phyloP scores from a whole-genome alignment of 331 rosid genomes.

The Dryas integrifolia region DNA sequence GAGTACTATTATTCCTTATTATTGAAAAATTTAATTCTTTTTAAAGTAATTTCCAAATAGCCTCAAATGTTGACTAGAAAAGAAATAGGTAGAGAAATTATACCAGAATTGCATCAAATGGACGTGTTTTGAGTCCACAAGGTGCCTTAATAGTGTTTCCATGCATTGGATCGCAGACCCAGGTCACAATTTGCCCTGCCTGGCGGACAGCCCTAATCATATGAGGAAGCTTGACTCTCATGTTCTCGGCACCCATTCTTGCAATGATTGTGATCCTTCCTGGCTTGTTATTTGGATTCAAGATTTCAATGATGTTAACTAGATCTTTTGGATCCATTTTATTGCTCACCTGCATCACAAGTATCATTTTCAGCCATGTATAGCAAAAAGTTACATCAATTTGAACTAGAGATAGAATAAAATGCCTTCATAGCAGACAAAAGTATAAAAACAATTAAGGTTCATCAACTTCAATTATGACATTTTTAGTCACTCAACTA shows the following conservation, averaged over 20 bases:
- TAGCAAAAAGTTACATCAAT: neutral
- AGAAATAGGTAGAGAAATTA: conserved; percentile 2
- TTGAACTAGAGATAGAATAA: neutral
- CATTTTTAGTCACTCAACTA: neutral
- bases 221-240: conserved; percentile 68
- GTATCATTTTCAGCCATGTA: conserved; percentile 20
- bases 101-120: conserved; percentile 69
- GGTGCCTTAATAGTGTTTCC: conserved; percentile 76
- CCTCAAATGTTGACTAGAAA: neutral
- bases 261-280: conserved; percentile 62
- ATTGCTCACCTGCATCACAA: conserved; percentile 57
- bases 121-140: conserved; percentile 72
- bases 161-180: conserved; percentile 78
- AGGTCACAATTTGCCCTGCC: conserved; percentile 70
- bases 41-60: too few relatives aligned
- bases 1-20: too few relatives aligned
- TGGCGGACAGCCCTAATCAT: conserved; percentile 66
- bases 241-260: conserved; percentile 80
- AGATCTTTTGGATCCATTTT: conserved; percentile 72
- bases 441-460: neutral
- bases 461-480: neutral
- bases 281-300: conserved; percentile 62
- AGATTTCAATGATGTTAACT: conserved; percentile 58
- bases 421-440: neutral
- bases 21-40: too few relatives aligned